A percentile compares a stretch with the other conserved stretches of the same genome.
Conservation (phyloP, 495 filamentous ascomycete species). For the Penicillium flavigenum region DNA sequence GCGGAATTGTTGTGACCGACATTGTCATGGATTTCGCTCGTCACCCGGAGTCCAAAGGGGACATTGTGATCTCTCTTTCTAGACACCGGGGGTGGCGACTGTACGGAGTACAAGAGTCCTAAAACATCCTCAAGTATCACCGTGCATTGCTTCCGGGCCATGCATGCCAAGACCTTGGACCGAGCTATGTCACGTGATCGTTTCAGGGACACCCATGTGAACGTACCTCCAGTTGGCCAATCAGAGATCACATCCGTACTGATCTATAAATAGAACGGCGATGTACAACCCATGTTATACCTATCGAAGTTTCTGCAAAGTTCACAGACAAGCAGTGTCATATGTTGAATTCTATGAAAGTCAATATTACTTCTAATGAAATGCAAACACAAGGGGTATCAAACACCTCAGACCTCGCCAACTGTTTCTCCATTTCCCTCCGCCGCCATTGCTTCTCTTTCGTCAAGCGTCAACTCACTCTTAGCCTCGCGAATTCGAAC, state of each 20-base stretch:
- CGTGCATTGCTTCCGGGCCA: not conserved
- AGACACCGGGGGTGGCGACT: not conserved
- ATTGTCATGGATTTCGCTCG: conserved; percentile 2
- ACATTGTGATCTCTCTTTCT: not conserved
- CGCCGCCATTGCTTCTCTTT: conserved; percentile 47
- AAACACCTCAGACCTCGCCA: conserved; percentile 1
- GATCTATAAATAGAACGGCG: not conserved
- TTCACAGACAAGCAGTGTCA: not conserved
- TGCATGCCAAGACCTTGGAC: conserved; percentile 2
- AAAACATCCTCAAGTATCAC: not conserved
- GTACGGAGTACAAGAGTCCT: not conserved
- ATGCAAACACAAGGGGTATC: conserved; percentile 2
- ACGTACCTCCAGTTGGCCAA: not conserved
- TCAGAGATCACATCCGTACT: not conserved
- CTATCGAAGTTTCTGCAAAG: not conserved
- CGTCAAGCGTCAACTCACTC: conserved; percentile 68
- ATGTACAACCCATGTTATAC: not conserved
- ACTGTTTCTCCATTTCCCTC: not conserved
- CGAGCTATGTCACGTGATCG: not conserved
- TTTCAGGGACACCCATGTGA: conserved; percentile 3
- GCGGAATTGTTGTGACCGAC: conserved; percentile 10
- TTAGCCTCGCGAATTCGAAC: conserved; percentile 66
- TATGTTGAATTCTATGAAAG: not conserved
- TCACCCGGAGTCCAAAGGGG: conserved; percentile 1
- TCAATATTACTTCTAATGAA: not conserved